Percentiles rank a stretch among this genome's conserved stretches.
Conservation (phyloP, 805 yeast genomes). For the Pichia paraexigua region DNA sequence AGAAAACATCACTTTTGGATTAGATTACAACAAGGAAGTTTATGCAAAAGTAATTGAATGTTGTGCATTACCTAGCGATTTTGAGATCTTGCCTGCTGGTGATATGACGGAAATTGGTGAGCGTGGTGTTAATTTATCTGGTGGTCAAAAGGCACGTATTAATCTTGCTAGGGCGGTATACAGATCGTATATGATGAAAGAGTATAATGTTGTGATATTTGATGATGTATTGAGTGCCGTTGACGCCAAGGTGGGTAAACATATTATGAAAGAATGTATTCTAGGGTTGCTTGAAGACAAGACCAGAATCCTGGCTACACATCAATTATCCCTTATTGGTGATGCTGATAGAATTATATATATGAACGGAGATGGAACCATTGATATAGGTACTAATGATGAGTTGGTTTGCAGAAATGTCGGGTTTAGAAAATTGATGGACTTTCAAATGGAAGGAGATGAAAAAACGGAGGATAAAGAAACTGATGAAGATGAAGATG, state of each 20-base stretch:
- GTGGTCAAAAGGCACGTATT: constrained; percentile 84
- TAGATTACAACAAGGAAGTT: constrained; percentile 34
- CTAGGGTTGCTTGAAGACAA: constrained; percentile 43
- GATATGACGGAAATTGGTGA: constrained; percentile 80
- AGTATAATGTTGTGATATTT: constrained; percentile 56
- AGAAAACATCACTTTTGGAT: constrained; percentile 68
- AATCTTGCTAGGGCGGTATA: constrained; percentile 76
- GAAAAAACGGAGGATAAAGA: not conserved
- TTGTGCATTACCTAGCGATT: constrained; percentile 62
- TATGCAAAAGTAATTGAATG: constrained; percentile 50
- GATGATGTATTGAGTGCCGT: constrained; percentile 84
- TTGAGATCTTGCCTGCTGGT: constrained; percentile 62
- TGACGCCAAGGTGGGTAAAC: constrained; percentile 80
- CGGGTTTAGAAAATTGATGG: constrained; percentile 45
- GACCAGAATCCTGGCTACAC: constrained; percentile 75
- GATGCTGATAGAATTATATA: constrained; percentile 63
- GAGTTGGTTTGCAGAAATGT: constrained; percentile 40
- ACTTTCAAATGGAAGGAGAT: constrained; percentile 23
- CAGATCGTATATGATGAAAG: constrained; percentile 25
- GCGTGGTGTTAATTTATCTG: constrained; percentile 75
- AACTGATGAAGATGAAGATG: constrained; percentile 23
- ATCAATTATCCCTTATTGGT: constrained; percentile 63
- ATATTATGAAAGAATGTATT: constrained; percentile 64
- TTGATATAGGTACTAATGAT: constrained; percentile 51
- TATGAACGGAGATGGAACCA: constrained; percentile 52